Base-by-base conservation (phyloP, 2,329 filamentous ascomycete genomes). In the Lecanoromycetidae sp. region DNA sequence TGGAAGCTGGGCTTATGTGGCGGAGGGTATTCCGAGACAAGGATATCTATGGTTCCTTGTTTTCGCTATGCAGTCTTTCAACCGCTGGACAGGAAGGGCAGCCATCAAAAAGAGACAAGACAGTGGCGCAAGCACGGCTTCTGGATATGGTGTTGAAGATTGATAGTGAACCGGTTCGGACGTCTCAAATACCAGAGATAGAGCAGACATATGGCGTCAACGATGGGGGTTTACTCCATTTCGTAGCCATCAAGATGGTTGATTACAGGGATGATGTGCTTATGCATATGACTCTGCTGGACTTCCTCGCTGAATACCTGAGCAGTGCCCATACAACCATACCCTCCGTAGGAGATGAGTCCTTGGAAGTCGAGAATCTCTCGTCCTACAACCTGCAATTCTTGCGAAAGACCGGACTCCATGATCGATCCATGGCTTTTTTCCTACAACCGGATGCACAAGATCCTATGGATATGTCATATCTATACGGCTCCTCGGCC, bases 11-110 rank as follows among this genome's bases (percentile, higher is more conserved):
- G 0, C 61, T 78, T 1, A 66, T 82, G 56, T 80, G 77, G 77
- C 72, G 76, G 56, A 71, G 78, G 15, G 54, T 81, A 1, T 80
- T 82, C 55, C 68, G 69, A 2, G 78, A 81, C 52, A 70, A 67
- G 49, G 70, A 79, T 55, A 69, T 80, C 5, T 79, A 79, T 54
- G 65, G 64, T 1, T 62, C 71, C 6, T 64, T 80, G 26, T 81
- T 77, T 60, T 68, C 71, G 25, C 65, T 71, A 43, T 78, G 72
- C 56, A 73, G 70, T 51, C 60, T 71, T 34, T 61, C 61, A 7
- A 56, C 56, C 8, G 54, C 58, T 36, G 60, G 61, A n/a, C 53
- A 61, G 25, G 56, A 66, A 23, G 59, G 55, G 26, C 59, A 61
- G 41, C 57, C 74, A 13, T 69, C 63, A 53, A 73, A 71, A 54